phyloP scores from a whole-genome alignment of 2,329 filamentous ascomycete species.

The Cercospora brassicicola region DNA sequence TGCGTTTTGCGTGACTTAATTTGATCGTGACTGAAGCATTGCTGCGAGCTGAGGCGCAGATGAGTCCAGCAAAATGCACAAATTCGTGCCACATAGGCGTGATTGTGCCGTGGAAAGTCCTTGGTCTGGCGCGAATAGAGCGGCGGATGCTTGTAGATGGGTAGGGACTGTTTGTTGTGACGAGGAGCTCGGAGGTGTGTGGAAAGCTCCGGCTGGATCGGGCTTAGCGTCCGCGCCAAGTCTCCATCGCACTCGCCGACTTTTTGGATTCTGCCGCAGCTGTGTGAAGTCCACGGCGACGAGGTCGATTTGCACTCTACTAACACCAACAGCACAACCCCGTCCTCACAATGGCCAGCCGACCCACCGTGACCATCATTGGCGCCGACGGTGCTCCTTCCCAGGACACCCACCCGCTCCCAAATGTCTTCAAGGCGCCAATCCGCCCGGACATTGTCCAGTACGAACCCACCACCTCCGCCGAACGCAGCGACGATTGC shows the following conservation, averaged over 20 bases:
- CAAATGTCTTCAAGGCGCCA: slow-evolving; percentile 93
- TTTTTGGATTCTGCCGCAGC: slow-evolving; percentile 7
- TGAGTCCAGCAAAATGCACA: background rate
- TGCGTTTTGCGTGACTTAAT: background rate
- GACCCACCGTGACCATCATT: slow-evolving; percentile 97
- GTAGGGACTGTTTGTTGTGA: background rate
- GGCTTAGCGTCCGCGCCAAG: slow-evolving; percentile 6
- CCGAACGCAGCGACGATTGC: slow-evolving; percentile 10
- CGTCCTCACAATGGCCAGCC: slow-evolving; percentile 71
- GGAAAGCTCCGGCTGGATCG: background rate
- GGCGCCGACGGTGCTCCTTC: slow-evolving; percentile 91
- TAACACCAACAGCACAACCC: slow-evolving; percentile 20
- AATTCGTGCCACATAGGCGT: background rate
- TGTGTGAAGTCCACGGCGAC: slow-evolving; percentile 5
- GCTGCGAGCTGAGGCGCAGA: background rate
- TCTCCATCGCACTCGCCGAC: slow-evolving; percentile 7
- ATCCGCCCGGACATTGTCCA: slow-evolving; percentile 99
- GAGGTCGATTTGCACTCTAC: slow-evolving; percentile 13
- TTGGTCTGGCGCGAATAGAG: background rate
- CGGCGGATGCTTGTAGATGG: background rate
- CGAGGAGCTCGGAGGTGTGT: background rate
- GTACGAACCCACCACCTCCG: slow-evolving; percentile 54
- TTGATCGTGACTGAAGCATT: background rate
- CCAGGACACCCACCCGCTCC: slow-evolving; percentile 86
- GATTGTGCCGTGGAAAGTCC: background rate